Base-by-base conservation (phyloP, 2,329 filamentous ascomycete species). In the Penicillium sp. region DNA sequence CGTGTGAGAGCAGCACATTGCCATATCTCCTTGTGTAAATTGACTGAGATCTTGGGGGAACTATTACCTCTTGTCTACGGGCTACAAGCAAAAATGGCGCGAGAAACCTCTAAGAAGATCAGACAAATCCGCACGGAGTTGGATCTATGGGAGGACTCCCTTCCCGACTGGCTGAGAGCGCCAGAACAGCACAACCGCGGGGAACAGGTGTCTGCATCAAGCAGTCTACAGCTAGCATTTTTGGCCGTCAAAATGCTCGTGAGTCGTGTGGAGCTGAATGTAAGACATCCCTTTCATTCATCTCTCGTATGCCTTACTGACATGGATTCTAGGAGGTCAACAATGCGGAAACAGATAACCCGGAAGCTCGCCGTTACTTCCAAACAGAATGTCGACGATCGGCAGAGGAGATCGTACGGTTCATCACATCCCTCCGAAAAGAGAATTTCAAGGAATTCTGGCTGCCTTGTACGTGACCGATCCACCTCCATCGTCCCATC, bases 381-480 rank as follows among this genome's bases (percentile, higher is more conserved):
- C 76, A 78, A 14, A 77, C 77, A 2, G 77, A 78, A 61, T 77
- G 75, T 53, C 72, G 75, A 33, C 73, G 70, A 62, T 75, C 75
- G 8, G 75, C 75, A 8, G 75, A 78, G 58, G 75, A 77, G 48
- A 77, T 84, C 5, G 75, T 82, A 7, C 77, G 79, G 21, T 83
- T 81, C 56, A 76, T 83, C 4, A 73, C 77, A 8, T 79, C 74
- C 2, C 70, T 84, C 3, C 73, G 73, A 6, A 75, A 77, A 56
- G 66, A 70, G 16, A 79, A 83, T 39, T 81, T 82, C 53, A 70
- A 75, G 27, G 80, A 83, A 60, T 83, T 84, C 59, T 84, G 81
- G 81, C 68, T 84, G 46, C 73, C 75, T 35, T 78, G 75, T 78
- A 70, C 22, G 74, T 67, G n/a, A 24, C 3, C 21, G 14, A 5